Evolutionary conservation across 2,329 filamentous ascomycete genomes (phyloP).

Genomic region (Colletotrichum sp.): DNA sequence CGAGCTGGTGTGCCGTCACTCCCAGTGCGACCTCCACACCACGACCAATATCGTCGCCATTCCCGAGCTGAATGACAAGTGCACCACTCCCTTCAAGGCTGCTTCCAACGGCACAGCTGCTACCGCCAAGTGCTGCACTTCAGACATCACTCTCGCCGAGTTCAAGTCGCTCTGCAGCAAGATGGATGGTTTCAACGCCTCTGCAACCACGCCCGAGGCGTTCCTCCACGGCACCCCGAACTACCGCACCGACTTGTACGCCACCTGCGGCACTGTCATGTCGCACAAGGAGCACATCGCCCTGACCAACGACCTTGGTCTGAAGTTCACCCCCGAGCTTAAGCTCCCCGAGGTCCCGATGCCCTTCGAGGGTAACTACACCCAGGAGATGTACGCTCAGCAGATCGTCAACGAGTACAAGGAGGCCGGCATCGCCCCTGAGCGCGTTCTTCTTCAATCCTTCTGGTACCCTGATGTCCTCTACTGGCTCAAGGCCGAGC

Average conservation of each 20-base stretch:
- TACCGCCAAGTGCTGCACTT: conserved; percentile 72
- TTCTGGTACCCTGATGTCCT: conserved; percentile 69
- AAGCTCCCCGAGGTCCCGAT: conserved; percentile 74
- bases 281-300: conserved; percentile 67
- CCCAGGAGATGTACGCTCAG: conserved; percentile 67
- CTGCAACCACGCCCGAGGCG: conserved; percentile 60
- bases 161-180: conserved; percentile 73
- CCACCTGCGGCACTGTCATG: conserved; percentile 66
- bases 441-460: conserved; percentile 66
- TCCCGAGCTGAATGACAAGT: conserved; percentile 68
- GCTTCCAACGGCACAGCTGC: conserved; percentile 56
- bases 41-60: conserved; percentile 70
- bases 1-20: conserved; percentile 71
- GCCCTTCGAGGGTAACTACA: conserved; percentile 70
- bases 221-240: conserved; percentile 63
- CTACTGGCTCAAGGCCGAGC: conserved; percentile 70
- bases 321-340: conserved; percentile 70
- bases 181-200: conserved; percentile 69
- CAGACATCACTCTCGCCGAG: conserved; percentile 71
- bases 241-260: conserved; percentile 71
- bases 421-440: conserved; percentile 53
- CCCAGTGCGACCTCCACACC: conserved; percentile 70
- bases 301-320: conserved; percentile 60
- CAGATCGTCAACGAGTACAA: conserved; percentile 68
- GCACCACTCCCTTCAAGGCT: conserved; percentile 65